Base-by-base conservation (phyloP, 148 eudicot genomes). In the Rhododendron simsii region DNA sequence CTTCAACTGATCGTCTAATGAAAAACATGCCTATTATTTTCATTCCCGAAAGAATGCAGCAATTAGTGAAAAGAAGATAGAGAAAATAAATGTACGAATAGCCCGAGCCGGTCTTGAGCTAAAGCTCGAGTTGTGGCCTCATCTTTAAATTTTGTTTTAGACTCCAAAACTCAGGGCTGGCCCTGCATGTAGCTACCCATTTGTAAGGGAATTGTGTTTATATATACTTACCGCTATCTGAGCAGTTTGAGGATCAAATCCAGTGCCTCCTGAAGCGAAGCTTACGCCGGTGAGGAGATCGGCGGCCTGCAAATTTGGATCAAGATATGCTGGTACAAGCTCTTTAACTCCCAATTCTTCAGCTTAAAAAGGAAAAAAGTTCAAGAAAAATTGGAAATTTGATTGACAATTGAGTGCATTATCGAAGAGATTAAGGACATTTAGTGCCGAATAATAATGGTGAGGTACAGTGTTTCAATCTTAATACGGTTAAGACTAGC, bases 261-360 rank as follows among this genome's bases (percentile, higher is more conserved):
- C 98, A 55, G 90, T 53, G 48, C 88, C 95, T 8, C 94, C 91
- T 10, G 98, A 94, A 28, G 96, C 98, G 77, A 95, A 95, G 87
- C 95, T 94, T 18, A 95, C 98, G 1, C 98, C 98, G 0, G 92
- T 93, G 3, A 84, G 88, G 67, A 95, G 93, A 35, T 95, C 96
- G 8, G 88, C 14, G 1, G 87, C 51, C 47, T 78, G 73, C 76
- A 86, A 28, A 10, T 74, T 11, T 51, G 84, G 84, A 57, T 86
- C 87, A 53, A 86, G 37, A 74, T 81, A 86, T 23, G 87, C 87
- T 13, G 85, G 85, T 15, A 86, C 57, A 6, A 81, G 9, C 78
- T 86, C 87, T 61, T 86, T 86, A 37, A 86, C 41, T 86, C 87
- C 87, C 75, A 86, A 81, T 55, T 73, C 81, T 86, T 81, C 81